Evolutionary conservation across 257 asterid species (phyloP).

Genomic region (Nicotiana obtusifolia): DNA sequence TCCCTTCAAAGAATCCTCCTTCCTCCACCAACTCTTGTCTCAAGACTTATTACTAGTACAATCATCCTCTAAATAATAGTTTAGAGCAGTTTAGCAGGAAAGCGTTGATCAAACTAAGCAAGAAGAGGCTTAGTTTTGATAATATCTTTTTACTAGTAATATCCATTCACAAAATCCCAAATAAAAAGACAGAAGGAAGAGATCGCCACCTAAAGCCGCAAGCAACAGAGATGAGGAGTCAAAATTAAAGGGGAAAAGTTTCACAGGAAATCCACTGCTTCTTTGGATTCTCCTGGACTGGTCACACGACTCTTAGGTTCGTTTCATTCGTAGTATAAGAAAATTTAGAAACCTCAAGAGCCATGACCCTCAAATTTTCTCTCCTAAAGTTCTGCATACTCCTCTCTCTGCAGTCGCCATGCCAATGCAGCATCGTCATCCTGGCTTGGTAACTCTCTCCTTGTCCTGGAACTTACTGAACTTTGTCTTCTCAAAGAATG

Average conservation of each 20-base stretch:
- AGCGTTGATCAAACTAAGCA: neutral
- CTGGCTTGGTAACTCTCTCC: neutral
- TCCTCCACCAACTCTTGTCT: neutral
- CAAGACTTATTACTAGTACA: neutral
- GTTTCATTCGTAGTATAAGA: neutral
- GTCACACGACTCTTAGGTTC: neutral
- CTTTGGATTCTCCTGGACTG: neutral
- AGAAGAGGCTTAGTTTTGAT: neutral
- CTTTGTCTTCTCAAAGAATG: neutral
- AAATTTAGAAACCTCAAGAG: neutral
- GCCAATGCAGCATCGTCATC: slow-evolving; percentile 89
- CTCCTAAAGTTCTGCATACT: slow-evolving; percentile 49
- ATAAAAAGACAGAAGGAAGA: neutral
- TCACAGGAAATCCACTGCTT: neutral
- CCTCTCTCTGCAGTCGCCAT: slow-evolving; percentile 80
- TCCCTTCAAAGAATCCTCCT: no score
- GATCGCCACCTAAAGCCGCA: neutral
- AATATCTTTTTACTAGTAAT: neutral
- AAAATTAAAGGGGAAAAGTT: neutral
- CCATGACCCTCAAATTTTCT: neutral
- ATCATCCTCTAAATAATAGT: neutral
- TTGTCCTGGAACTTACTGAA: neutral
- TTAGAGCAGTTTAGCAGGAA: neutral
- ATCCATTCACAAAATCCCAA: neutral
- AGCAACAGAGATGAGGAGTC: neutral